Base-by-base conservation (phyloP, 192 early-diverging fungal genomes). In the Martensiomyces pterosporus region DNA sequence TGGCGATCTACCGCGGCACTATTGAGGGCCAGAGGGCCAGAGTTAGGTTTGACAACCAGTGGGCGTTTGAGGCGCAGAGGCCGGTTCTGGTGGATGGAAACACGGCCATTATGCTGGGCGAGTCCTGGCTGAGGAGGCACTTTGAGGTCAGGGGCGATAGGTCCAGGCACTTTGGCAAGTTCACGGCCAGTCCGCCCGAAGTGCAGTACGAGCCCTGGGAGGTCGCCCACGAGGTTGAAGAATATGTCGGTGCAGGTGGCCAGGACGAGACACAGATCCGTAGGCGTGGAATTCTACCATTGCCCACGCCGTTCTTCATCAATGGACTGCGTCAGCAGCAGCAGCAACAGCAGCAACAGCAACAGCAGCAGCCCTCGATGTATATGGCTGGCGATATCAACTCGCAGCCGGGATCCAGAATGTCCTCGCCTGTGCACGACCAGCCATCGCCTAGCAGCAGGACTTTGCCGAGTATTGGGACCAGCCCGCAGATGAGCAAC, bases 121-220 rank as follows among this genome's bases (percentile, higher is more conserved):
- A 57, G 55, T 67, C 71, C 33, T 75, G 71, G 71, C 50, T 75
- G 44, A 39, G 51, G 3, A 34, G 55, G 29, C 71, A 75, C 25
- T 75, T 75, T 34, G 51, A 55, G 29, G 50, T 75, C 35, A 48
- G 63, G 6, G 70, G 70, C 45, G 70, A 74, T 39, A 49, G 70
- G 22, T 74, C 70, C 19, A 44, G 37, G 29, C 70, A 74, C 43
- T 74, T 74, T 52, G 70, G 70, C 37, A 22, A 26, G 16, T 74
- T 74, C 36, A 39, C 51, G 4, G 40, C 43, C 2, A 43, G 15
- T 13, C 58, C 62, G 42, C 54, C 56, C 2, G 10, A 32, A 0
- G 68, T 59, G 42, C 60, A 55, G 37, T 56, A 64, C 23, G 68
- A 64, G 53, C 57, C 68, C 38, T 64, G 68, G 68, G 68, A 72